A percentile compares a stretch with the other conserved stretches of the same genome.
Conservation (phyloP, 129 eudicot species). For the Artemisia argyi region DNA sequence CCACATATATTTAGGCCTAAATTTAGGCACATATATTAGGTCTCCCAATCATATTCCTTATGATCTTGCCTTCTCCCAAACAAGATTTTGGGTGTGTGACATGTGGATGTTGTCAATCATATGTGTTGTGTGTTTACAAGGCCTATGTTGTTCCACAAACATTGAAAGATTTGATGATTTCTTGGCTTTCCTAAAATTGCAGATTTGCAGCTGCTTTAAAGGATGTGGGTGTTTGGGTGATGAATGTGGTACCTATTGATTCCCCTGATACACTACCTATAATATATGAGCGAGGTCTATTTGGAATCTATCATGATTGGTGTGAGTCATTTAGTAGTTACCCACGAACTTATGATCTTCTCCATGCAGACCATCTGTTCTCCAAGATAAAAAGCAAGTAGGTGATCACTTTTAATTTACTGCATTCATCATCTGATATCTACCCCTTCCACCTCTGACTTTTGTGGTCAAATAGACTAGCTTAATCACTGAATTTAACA, state of each 20-base stretch:
- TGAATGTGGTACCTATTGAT: not conserved
- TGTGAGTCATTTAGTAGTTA: not conserved
- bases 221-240: not conserved
- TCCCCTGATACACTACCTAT: not conserved
- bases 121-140: conserved; percentile 4
- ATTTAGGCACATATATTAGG: no score
- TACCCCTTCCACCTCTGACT: not conserved
- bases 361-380: not conserved
- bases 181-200: not conserved
- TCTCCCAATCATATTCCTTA: no score
- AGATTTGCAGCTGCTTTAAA: not conserved
- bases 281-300: not conserved
- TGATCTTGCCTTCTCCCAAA: no score
- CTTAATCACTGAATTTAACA: not conserved
- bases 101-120: no score
- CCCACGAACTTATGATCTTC: not conserved
- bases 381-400: not conserved
- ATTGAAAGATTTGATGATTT: no score
- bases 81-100: no score
- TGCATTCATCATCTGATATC: no score
- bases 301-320: not conserved
- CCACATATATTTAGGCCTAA: no score
- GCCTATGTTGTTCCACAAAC: not conserved
- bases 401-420: not conserved
- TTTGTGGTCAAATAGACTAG: not conserved